Evolutionary conservation across 2,329 filamentous ascomycete species (phyloP), one percentile per base, ranked within the genome.

Genomic region (Didymella arachidicola): DNA sequence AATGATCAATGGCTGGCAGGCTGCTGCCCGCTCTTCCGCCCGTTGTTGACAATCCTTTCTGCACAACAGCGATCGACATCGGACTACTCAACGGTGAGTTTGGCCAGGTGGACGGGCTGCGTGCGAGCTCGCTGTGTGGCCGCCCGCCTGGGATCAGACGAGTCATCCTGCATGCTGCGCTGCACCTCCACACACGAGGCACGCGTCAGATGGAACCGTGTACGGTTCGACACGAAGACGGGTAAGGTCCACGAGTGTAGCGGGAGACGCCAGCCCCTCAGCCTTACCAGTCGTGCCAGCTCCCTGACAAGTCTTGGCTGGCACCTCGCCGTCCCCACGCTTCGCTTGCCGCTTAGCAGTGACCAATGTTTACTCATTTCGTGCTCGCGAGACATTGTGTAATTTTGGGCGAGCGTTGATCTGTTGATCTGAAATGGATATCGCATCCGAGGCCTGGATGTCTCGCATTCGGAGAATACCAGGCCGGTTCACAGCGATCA

Each of bases 1-100:
- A 59, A 59, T 66, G 36, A 38, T 57, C 43, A 43, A 39, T 50
- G 45, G 47, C 32, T 52, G 41, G 47, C 42, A 42, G 12, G 18
- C 52, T 36, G 57, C 58, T 59, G 65, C 57, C 63, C 63, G 64
- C 56, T 62, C 68, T 62, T 57, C 65, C 64, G 68, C 62, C 60
- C 64, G 60, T 64, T 63, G 61, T 62, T 59, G 61, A 64, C 64
- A 53, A 58, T 64, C 51, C 36, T 43, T 43, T 60, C 59, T 59
- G 58, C 62, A 60, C 55, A 54, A 22, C 62, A 62, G 53, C 66
- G 63, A 69, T 63, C 60, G 57, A 55, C 61, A 60, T 52, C 50
- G 45, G 41, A 12, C 45, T 47, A 19, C 56, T 59, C 53, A 60
- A 64, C 57, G 59, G 58, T 63, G 59, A 63, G 61, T 61, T 60